These are phyloP conservation scores for Penicillium carneum DNA, from an alignment of 2,329 filamentous ascomycete genomes.

Conservation along the genomic window DNA sequence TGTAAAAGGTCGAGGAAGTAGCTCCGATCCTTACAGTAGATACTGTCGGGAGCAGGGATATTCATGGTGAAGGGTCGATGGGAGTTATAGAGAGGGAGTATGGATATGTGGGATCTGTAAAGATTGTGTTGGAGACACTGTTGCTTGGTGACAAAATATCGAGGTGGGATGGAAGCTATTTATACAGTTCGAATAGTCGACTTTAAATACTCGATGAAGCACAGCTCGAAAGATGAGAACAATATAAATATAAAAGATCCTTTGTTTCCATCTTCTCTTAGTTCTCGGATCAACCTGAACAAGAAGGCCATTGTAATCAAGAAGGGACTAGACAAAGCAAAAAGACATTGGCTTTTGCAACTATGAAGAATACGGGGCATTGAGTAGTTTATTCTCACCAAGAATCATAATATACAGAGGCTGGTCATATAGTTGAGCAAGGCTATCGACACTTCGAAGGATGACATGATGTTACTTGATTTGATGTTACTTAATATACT, in stretches of 20 bases:
- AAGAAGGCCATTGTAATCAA: neutral
- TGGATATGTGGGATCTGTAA: neutral
- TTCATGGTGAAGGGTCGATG: neutral
- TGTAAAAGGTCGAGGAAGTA: neutral
- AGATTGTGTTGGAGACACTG: neutral
- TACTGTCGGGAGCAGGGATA: neutral
- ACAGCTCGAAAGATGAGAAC: neutral
- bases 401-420: neutral
- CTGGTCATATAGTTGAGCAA: neutral
- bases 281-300: neutral
- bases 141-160: neutral
- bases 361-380: neutral
- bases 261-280: neutral
- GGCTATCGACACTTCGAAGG: neutral
- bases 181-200: neutral
- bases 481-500: neutral
- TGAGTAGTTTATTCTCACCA: no score
- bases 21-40: neutral
- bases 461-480: neutral
- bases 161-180: neutral
- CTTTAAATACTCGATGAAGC: neutral
- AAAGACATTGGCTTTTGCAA: neutral
- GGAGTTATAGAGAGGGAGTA: neutral
- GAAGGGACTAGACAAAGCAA: no score
- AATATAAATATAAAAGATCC: neutral